phyloP scores from a whole-genome alignment of 2,329 filamentous ascomycete species.

The Fusarium palustre region DNA sequence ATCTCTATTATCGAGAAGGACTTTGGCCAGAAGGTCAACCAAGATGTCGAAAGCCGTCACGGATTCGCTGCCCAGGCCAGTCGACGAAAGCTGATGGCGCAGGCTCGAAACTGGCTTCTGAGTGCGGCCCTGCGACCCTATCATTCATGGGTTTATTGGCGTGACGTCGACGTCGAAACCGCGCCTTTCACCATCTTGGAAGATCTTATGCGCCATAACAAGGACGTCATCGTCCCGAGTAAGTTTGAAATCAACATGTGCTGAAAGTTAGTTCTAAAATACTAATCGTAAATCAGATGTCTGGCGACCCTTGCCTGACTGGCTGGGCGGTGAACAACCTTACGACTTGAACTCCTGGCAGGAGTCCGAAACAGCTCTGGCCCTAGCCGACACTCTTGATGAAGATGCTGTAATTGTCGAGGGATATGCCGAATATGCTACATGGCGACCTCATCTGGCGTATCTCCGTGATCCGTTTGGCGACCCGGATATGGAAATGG shows the following conservation, averaged over 20 bases:
- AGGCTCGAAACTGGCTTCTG: slow-evolving; percentile 95
- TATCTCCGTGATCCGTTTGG: slow-evolving; percentile 97
- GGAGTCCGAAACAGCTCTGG: slow-evolving; percentile 95
- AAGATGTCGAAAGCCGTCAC: slow-evolving; percentile 97
- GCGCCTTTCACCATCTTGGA: slow-evolving; percentile 97
- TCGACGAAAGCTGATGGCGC: slow-evolving; percentile 95
- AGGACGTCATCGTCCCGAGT: slow-evolving; percentile 99
- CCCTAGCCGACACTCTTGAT: slow-evolving; percentile 92
- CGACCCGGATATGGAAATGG: slow-evolving; percentile 99
- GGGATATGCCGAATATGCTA: slow-evolving; percentile 98
- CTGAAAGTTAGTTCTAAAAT: neutral
- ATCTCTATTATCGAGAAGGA: slow-evolving; percentile 99
- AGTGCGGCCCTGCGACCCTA: slow-evolving; percentile 93
- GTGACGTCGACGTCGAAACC: slow-evolving; percentile 97
- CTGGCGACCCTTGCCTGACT: slow-evolving; percentile 98
- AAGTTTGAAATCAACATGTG: slow-evolving; percentile 57
- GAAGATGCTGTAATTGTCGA: slow-evolving; percentile 99
- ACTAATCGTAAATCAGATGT: slow-evolving; percentile 73
- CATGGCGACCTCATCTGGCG: slow-evolving; percentile 95
- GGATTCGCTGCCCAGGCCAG: slow-evolving; percentile 96
- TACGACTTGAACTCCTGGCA: slow-evolving; percentile 99
- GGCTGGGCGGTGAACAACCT: slow-evolving; percentile 97
- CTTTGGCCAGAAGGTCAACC: slow-evolving; percentile 97
- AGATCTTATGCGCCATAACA: slow-evolving; percentile 98
- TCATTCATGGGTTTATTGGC: slow-evolving; percentile 99